These are phyloP conservation scores for Didymella sp. DNA, from an alignment of 2,329 filamentous ascomycete genomes.

Conservation along the genomic window DNA sequence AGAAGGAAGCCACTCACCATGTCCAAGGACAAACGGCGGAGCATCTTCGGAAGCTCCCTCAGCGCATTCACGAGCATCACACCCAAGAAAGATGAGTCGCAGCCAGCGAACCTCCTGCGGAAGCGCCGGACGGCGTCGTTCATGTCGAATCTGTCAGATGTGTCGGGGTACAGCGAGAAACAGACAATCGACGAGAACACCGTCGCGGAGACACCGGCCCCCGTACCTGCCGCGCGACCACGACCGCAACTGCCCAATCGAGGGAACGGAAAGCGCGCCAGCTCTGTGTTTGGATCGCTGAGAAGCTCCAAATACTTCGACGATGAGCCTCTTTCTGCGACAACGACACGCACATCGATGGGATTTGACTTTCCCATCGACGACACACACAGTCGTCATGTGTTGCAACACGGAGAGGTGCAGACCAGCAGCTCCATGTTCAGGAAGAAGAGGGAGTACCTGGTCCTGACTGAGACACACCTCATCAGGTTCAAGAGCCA, in stretches of 20 bases:
- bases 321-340: conserved; percentile 57
- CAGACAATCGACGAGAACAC: conserved; percentile 22
- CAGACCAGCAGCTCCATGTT: conserved; percentile 74
- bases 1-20: conserved; percentile 33
- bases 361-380: conserved; percentile 51
- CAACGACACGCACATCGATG: conserved; percentile 58
- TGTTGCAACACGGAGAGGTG: conserved; percentile 72
- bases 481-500: conserved; percentile 73
- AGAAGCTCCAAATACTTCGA: conserved; percentile 62
- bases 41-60: conserved; percentile 48
- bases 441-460: conserved; percentile 74
- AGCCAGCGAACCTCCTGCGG: conserved; percentile 46
- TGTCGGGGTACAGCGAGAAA: conserved; percentile 34
- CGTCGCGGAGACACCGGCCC: conserved; percentile 20
- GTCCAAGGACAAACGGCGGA: conserved; percentile 48
- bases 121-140: conserved; percentile 50
- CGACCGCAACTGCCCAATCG: conserved; percentile 31
- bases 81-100: conserved; percentile 42
- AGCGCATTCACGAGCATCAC: conserved; percentile 39
- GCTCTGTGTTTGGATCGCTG: conserved; percentile 66
- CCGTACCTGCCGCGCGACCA: conserved; percentile 14
- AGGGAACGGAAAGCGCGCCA: conserved; percentile 36
- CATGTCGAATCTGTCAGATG: conserved; percentile 43
- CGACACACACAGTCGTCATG: conserved; percentile 47
- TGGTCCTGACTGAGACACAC: conserved; percentile 73